Base-by-base conservation (phyloP, 2,329 filamentous ascomycete genomes). In the Drechslerella coelobrocha region DNA sequence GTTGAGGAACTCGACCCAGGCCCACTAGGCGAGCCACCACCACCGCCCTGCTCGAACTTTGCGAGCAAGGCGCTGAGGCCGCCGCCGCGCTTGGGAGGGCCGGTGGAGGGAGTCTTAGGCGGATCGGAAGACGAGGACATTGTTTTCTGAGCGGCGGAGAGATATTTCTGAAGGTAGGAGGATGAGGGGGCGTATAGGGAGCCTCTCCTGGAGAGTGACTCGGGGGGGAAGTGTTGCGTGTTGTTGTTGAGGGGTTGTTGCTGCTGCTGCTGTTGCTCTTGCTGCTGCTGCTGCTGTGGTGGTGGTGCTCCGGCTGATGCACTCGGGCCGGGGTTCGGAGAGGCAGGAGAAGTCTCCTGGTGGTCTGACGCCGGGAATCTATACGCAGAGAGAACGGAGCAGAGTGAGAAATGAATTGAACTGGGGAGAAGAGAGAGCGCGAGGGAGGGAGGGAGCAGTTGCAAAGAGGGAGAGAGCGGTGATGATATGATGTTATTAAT, bases 21-120 rank as follows among this genome's bases (percentile, higher is more conserved):
- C 34, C 47, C 37, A 26, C 43, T 54, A n/a, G 74, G 62, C 41
- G 73, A 68, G 23, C 37, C 39, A 12, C 63, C 41, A 10, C 63
- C 56, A 7, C 73, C 73, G 51, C 73, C 69, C 62, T 72, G 68
- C 48, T 76, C 75, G 41, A 76, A 76, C 68, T 74, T 75, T 48
- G 75, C 75, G 14, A 73, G 73, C 7, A 76, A 62, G 47, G 65
- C 71, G 39, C 73, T 75, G 37, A 76, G 72, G 19, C 74, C 73
- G 23, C 72, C 74, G n/a, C 68, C 62, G 31, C 60, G 41, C 27
- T 65, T 72, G 12, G 60, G 60, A 34, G 60, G 45, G 10, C 68
- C 62, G 39, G 61, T 62, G 48, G 68, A 59, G 17, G 74, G 72
- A 14, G 63, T 69, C 47, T 62, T 69, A 2, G 65, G 65, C 17